These are phyloP conservation scores for Austroboletus novae-zelandiae DNA, from an alignment of 1,284 basidiomycete genomes.

Conservation along the genomic window DNA sequence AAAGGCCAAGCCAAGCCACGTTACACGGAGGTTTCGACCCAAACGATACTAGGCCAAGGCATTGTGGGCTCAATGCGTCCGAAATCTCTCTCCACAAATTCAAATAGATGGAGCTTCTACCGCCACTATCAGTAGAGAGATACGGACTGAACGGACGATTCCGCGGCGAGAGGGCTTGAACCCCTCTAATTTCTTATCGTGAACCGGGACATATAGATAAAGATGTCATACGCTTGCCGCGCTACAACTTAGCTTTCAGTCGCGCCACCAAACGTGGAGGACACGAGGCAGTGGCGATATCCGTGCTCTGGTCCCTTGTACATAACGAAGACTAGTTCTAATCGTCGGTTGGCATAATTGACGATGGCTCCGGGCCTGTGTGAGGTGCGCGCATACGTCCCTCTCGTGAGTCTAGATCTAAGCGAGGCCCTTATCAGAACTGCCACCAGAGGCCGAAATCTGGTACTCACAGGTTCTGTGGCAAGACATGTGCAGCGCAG, in stretches of 20 bases:
- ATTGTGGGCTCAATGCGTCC: slow-evolving; percentile 29
- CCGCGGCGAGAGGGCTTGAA: background rate
- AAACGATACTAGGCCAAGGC: slow-evolving; percentile 17
- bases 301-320: slow-evolving; percentile 5
- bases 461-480: slow-evolving; percentile 51
- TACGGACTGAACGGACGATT: slow-evolving; percentile 13
- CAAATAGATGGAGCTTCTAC: slow-evolving; percentile 28
- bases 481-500: slow-evolving; percentile 56
- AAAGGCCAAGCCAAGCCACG: slow-evolving; percentile 8
- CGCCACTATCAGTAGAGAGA: slow-evolving; percentile 19
- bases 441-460: slow-evolving; percentile 56
- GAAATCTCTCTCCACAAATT: slow-evolving; percentile 18
- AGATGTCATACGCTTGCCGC: slow-evolving; percentile 8
- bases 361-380: slow-evolving; percentile 28
- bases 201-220: slow-evolving; percentile 7
- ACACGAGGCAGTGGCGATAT: slow-evolving; percentile 24
- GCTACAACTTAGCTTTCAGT: slow-evolving; percentile 7
- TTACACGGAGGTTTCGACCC: slow-evolving; percentile 12
- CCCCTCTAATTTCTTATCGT: slow-evolving; percentile 19
- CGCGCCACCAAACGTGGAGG: slow-evolving; percentile 19
- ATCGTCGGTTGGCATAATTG: slow-evolving; percentile 12
- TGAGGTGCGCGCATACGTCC: slow-evolving; percentile 23
- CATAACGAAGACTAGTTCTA: slow-evolving; percentile 5
- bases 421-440: slow-evolving; percentile 38
- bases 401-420: slow-evolving; percentile 4